Percentiles rank a stretch among this genome's conserved stretches.
Evolutionary conservation across 2,329 filamentous ascomycete species (phyloP).

Genomic region (Colletotrichum nymphaeae): DNA sequence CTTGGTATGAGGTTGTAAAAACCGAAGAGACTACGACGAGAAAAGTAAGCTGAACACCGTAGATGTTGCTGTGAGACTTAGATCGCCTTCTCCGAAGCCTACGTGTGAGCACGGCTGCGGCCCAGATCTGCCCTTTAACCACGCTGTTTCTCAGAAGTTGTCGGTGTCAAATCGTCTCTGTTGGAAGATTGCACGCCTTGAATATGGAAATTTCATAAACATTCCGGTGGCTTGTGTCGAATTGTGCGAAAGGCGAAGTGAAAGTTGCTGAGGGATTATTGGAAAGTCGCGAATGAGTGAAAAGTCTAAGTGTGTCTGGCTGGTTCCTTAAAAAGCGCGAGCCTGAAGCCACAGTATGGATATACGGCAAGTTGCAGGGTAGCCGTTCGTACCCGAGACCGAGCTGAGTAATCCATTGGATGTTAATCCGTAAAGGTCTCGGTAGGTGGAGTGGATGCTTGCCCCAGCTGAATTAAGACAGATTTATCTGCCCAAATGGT

Average conservation of each 20-base stretch:
- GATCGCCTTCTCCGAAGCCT: neutral
- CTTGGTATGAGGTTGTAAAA: neutral
- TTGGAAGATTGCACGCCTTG: neutral
- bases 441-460: neutral
- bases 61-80: neutral
- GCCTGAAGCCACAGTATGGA: neutral
- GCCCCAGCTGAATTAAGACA: neutral
- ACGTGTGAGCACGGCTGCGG: neutral
- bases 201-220: neutral
- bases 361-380: neutral
- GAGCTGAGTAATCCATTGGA: neutral
- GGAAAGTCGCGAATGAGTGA: neutral
- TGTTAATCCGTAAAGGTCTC: neutral
- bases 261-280: neutral
- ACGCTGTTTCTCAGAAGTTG: neutral
- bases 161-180: neutral
- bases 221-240: neutral
- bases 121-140: neutral
- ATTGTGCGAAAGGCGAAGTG: neutral
- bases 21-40: accelerated
- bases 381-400: neutral
- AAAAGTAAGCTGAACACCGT: neutral
- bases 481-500: neutral
- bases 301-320: neutral
- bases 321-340: neutral